Conservation (phyloP, 176 grass and related monocot species). For the Ensete ventricosum region DNA sequence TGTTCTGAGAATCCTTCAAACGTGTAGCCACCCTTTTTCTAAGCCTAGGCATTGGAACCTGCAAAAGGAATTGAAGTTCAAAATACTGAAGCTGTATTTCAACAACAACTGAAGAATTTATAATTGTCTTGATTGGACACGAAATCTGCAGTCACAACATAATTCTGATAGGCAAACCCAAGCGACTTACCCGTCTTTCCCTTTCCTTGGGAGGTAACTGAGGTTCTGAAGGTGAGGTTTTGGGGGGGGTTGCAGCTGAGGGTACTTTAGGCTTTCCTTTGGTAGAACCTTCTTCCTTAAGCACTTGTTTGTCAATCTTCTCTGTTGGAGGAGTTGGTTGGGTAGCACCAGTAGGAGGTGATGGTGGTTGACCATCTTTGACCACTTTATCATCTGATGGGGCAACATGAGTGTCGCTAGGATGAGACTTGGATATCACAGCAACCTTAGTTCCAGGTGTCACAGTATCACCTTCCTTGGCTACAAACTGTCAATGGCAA, state of each 20-base stretch:
- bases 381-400: slow-evolving; percentile 70
- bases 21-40: slow-evolving; percentile 93
- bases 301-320: slow-evolving; percentile 41
- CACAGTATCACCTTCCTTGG: slow-evolving; percentile 90
- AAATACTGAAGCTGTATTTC: not conserved
- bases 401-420: slow-evolving; percentile 79
- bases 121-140: not conserved
- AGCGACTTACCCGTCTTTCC: slow-evolving; percentile 61
- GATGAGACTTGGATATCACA: slow-evolving; percentile 68
- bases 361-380: slow-evolving; percentile 40
- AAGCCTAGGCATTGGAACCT: slow-evolving; percentile 93
- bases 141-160: not conserved
- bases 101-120: not conserved
- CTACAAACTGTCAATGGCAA: slow-evolving; percentile 40
- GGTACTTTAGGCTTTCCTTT: slow-evolving; percentile 29
- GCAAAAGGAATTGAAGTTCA: not conserved
- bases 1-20: slow-evolving; percentile 98
- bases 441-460: slow-evolving; percentile 94
- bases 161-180: not conserved
- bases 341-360: slow-evolving; percentile 1
- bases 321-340: slow-evolving; percentile 20
- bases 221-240: slow-evolving; percentile 68
- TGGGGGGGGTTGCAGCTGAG: slow-evolving; percentile 20
- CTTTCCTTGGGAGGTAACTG: slow-evolving; percentile 92
- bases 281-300: slow-evolving; percentile 42